These are phyloP conservation scores for Ceratocystis colombiana DNA, from an alignment of 2,329 filamentous ascomycete genomes.

Conservation along the genomic window DNA sequence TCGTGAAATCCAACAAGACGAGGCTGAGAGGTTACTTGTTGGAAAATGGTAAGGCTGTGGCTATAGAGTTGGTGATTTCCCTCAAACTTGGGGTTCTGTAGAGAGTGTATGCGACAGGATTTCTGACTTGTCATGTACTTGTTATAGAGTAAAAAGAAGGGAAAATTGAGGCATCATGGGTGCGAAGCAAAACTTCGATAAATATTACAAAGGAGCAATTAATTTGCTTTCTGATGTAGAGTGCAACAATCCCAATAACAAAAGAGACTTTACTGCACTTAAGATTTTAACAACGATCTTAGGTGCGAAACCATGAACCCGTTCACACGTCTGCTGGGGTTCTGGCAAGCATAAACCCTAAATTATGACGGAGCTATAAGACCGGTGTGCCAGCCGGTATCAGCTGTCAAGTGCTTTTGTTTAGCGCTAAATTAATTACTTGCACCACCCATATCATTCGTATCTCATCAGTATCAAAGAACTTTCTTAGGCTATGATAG, in stretches of 20 bases:
- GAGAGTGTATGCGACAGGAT: background rate
- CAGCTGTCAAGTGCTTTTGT: background rate
- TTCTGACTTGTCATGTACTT: background rate
- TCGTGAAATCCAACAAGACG: background rate
- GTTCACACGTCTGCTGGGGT: background rate
- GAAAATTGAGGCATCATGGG: background rate
- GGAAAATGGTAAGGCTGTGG: slow-evolving; percentile 4
- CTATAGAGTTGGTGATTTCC: slow-evolving; percentile 8
- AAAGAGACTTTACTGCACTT: background rate
- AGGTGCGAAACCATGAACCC: background rate
- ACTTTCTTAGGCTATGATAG: background rate
- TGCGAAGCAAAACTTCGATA: background rate
- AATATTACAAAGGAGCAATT: background rate
- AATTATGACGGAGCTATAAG: too few species aligned
- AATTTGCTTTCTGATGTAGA: background rate
- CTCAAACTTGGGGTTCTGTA: background rate
- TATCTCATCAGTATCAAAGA: background rate
- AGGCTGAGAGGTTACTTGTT: slow-evolving; percentile 3
- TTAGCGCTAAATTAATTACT: background rate
- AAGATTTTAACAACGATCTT: too few species aligned
- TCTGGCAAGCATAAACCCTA: background rate
- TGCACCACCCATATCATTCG: background rate
- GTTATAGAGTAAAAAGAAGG: background rate
- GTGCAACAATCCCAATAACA: too few species aligned
- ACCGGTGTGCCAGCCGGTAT: background rate